Evolutionary conservation across 768 basidiomycete species (phyloP).

Genomic region (Macrolepiota fuliginosa): DNA sequence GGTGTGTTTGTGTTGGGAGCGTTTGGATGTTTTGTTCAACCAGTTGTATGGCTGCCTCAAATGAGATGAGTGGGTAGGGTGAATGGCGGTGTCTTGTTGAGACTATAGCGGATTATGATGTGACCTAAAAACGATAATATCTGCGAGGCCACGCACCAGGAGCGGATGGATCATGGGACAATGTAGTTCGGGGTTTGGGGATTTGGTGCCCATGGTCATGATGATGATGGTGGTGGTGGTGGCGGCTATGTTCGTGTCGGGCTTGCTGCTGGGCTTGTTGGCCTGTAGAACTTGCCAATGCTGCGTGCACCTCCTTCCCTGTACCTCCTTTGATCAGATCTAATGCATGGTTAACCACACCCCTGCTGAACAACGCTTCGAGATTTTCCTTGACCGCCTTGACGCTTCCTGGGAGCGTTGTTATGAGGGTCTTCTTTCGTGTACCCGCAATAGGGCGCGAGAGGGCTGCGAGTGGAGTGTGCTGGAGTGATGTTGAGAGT

Average conservation of each 20-base stretch:
- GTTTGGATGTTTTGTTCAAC: conserved; percentile 49
- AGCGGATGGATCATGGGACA: conserved; percentile 69
- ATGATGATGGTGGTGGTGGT: conserved; percentile 29
- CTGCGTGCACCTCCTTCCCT: conserved; percentile 56
- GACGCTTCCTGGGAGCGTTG: conserved; percentile 82
- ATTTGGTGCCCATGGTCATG: conserved; percentile 28
- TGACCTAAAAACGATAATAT: neutral
- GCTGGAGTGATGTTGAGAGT: conserved; percentile 61
- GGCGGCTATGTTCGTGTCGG: conserved; percentile 24
- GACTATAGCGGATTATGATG: conserved; percentile 35
- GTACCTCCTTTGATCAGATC: conserved; percentile 69
- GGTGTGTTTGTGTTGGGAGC: conserved; percentile 35
- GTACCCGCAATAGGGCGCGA: conserved; percentile 84
- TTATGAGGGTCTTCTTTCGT: conserved; percentile 59
- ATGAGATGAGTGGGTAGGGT: conserved; percentile 68
- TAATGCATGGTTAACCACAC: conserved; percentile 67
- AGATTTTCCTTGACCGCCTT: conserved; percentile 84
- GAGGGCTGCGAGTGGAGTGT: conserved; percentile 79
- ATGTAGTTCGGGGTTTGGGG: conserved; percentile 52
- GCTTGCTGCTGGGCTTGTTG: conserved; percentile 37
- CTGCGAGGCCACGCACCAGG: conserved; percentile 23
- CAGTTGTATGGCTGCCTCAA: conserved; percentile 60
- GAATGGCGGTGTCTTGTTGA: conserved; percentile 73
- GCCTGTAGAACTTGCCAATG: conserved; percentile 31
- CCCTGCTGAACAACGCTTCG: conserved; percentile 53